Conservation (phyloP, 208 protist species). For the Phytomonas sp. region DNA sequence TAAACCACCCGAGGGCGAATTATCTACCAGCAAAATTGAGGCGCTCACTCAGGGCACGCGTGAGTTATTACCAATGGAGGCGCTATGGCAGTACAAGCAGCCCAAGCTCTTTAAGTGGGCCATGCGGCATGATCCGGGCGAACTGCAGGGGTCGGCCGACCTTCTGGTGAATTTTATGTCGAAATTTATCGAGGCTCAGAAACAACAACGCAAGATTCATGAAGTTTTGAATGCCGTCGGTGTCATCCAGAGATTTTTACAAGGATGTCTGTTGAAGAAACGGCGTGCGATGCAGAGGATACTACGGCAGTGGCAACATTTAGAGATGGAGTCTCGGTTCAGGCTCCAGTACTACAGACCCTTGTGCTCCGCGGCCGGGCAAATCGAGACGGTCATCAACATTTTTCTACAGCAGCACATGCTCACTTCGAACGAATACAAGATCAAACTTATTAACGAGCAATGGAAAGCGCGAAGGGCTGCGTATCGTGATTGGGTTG, state of each 20-base stretch:
- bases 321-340: slow-evolving; percentile 56
- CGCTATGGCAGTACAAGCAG: slow-evolving; percentile 21
- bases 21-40: background rate
- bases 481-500: slow-evolving; percentile 8
- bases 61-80: slow-evolving; percentile 14
- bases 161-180: slow-evolving; percentile 14
- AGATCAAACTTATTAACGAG: slow-evolving; percentile 50
- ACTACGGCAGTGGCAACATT: slow-evolving; percentile 41
- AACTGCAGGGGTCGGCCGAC: slow-evolving; percentile 14
- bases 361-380: slow-evolving; percentile 32
- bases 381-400: slow-evolving; percentile 54
- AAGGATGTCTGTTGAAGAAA: slow-evolving; percentile 40
- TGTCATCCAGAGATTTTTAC: slow-evolving; percentile 65
- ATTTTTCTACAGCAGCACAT: slow-evolving; percentile 77
- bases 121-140: slow-evolving; percentile 20
- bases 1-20: background rate
- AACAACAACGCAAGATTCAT: slow-evolving; percentile 14
- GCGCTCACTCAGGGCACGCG: background rate
- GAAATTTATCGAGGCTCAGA: slow-evolving; percentile 21
- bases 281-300: slow-evolving; percentile 51
- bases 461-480: slow-evolving; percentile 31
- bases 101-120: slow-evolving; percentile 32
- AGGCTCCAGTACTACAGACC: slow-evolving; percentile 49
- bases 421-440: slow-evolving; percentile 63
- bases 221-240: slow-evolving; percentile 25